A percentile compares a stretch with the other conserved stretches of the same genome.
phyloP scores from a whole-genome alignment of 202 grass and related monocot genomes.

The Elaeis oleifera region DNA sequence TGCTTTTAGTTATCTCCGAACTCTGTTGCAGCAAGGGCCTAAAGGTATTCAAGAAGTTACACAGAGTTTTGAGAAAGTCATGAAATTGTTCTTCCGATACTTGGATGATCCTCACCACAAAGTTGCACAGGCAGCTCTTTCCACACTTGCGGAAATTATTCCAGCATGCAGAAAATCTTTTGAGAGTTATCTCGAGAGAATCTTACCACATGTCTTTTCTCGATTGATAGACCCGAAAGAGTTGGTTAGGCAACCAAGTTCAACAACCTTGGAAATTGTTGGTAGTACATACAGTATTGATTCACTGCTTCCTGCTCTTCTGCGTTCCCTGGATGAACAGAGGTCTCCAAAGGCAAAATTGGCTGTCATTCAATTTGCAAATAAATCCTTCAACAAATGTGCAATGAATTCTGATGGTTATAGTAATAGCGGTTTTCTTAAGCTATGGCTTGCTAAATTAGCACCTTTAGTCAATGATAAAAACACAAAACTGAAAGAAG shows the following conservation, averaged over 20 bases:
- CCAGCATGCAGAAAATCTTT: constrained; percentile 95
- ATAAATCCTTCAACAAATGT: constrained; percentile 92
- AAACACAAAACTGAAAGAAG: constrained; percentile 92
- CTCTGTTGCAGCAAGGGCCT: constrained; percentile 69
- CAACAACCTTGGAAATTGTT: constrained; percentile 72
- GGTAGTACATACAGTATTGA: constrained; percentile 79
- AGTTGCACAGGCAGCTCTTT: constrained; percentile 89
- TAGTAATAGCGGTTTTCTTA: constrained; percentile 92
- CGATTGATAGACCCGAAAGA: constrained; percentile 98
- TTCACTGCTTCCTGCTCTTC: constrained; percentile 83
- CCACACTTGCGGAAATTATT: constrained; percentile 91
- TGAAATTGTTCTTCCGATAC: constrained; percentile 96
- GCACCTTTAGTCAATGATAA: constrained; percentile 90
- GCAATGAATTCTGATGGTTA: constrained; percentile 79
- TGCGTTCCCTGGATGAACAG: constrained; percentile 94
- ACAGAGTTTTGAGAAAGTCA: constrained; percentile 98
- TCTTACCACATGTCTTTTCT: constrained; percentile 97
- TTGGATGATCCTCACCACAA: constrained; percentile 99
- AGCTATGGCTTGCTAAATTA: constrained; percentile 95
- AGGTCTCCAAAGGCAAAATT: constrained; percentile 98
- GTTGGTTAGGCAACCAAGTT: constrained; percentile 86
- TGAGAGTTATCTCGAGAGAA: constrained; percentile 98
- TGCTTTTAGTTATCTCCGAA: constrained; percentile 87
- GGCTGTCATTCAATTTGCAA: constrained; percentile 94
- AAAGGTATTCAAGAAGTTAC: constrained; percentile 80